Evolutionary conservation across 2,329 filamentous ascomycete species (phyloP).

Genomic region (Beauveria rudraprayagi): DNA sequence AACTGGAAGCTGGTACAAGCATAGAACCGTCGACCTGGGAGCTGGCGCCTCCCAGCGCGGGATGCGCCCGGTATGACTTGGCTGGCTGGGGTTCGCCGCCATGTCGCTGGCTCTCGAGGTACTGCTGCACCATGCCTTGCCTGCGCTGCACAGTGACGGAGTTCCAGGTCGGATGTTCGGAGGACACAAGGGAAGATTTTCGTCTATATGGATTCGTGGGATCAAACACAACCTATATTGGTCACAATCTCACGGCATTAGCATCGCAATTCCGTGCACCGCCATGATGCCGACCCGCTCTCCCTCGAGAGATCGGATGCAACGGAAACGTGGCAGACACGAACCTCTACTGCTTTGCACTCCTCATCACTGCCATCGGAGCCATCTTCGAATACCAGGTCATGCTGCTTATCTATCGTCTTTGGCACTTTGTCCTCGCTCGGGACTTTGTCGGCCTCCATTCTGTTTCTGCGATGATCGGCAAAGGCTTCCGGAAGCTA

Average conservation of each 20-base stretch:
- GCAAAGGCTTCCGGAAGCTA: neutral
- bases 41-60: conserved; percentile 17
- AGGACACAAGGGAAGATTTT: conserved; percentile 55
- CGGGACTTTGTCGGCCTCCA: neutral
- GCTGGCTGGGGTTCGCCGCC: conserved; percentile 19
- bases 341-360: conserved; percentile 41
- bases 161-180: conserved; percentile 28
- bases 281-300: neutral
- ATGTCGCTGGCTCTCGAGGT: conserved; percentile 49
- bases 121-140: conserved; percentile 58
- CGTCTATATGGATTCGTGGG: conserved; percentile 51
- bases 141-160: conserved; percentile 30
- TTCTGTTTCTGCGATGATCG: neutral
- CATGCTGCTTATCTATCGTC: neutral
- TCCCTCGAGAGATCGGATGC: neutral
- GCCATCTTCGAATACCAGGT: conserved; percentile 25
- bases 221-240: conserved; percentile 53
- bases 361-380: conserved; percentile 46
- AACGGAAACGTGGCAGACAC: conserved; percentile 6
- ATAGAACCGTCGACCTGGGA: conserved; percentile 13
- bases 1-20: conserved; percentile 4
- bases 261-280: neutral
- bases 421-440: neutral
- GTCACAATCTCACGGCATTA: neutral
- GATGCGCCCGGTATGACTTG: conserved; percentile 23